phyloP scores from a whole-genome alignment of 2,329 filamentous ascomycete species.

The Phaeosphaeriaceae sp. region DNA sequence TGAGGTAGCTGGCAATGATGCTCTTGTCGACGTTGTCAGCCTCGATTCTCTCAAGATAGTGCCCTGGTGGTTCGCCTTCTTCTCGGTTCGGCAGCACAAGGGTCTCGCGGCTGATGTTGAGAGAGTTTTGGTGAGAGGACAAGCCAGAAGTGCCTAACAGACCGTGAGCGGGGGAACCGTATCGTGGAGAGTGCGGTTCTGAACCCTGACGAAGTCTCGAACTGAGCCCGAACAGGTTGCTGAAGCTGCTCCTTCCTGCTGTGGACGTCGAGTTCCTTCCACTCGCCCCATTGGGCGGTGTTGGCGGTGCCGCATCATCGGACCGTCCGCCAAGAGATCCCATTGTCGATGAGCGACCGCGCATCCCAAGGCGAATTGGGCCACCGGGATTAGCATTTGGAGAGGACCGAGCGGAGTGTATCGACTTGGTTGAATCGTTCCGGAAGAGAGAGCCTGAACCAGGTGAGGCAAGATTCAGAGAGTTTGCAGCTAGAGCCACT shows the following conservation, averaged over 20 bases:
- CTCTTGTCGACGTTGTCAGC: conserved; percentile 78
- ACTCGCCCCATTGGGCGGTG: conserved; percentile 52
- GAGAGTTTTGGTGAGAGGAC: conserved; percentile 81
- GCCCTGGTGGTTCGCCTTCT: conserved; percentile 88
- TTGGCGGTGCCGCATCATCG: conserved; percentile 72
- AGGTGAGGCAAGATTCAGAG: conserved; percentile 55
- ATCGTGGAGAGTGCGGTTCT: conserved; percentile 67
- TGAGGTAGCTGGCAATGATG: conserved; percentile 82
- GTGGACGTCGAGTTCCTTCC: conserved; percentile 82
- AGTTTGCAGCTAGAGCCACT: conserved; percentile 58
- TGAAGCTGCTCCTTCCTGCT: conserved; percentile 87
- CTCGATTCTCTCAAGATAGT: conserved; percentile 85
- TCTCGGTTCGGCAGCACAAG: conserved; percentile 75
- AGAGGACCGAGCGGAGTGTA: conserved; percentile 68
- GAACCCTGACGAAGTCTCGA: conserved; percentile 82
- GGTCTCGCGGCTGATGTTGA: conserved; percentile 77
- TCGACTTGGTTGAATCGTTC: conserved; percentile 68
- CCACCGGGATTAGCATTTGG: conserved; percentile 63
- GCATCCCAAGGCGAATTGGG: conserved; percentile 64
- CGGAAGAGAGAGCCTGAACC: conserved; percentile 58
- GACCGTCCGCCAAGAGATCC: conserved; percentile 79
- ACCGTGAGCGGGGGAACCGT: conserved; percentile 66
- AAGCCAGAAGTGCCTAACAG: conserved; percentile 74
- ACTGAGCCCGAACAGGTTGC: conserved; percentile 80
- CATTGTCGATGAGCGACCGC: conserved; percentile 87